phyloP scores from a whole-genome alignment of 768 basidiomycete species.

The Sporobolomyces pararoseus region DNA sequence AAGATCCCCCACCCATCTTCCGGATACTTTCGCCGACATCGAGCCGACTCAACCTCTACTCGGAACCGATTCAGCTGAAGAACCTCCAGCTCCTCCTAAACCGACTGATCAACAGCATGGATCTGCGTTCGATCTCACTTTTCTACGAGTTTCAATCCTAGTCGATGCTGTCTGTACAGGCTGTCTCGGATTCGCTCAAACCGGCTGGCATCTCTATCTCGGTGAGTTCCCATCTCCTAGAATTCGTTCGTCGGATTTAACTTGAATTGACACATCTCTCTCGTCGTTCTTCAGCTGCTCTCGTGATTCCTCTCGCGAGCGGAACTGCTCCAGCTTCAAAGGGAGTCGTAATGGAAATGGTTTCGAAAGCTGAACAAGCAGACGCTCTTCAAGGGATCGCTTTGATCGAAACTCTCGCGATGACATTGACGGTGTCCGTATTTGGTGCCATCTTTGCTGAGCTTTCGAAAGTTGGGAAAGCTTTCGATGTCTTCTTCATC shows the following conservation, averaged over 20 bases:
- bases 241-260: slow-evolving; percentile 30
- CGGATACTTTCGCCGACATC: slow-evolving; percentile 24
- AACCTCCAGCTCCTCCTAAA: slow-evolving; percentile 14
- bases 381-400: slow-evolving; percentile 48
- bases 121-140: slow-evolving; percentile 47
- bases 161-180: slow-evolving; percentile 47
- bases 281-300: slow-evolving; percentile 37
- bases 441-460: slow-evolving; percentile 44
- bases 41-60: slow-evolving; percentile 13
- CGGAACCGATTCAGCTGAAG: not conserved
- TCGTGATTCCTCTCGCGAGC: slow-evolving; percentile 47
- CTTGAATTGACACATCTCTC: not conserved
- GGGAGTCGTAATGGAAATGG: slow-evolving; percentile 49
- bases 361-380: slow-evolving; percentile 42
- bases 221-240: not conserved
- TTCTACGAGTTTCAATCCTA: slow-evolving; percentile 47
- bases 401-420: slow-evolving; percentile 46
- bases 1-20: slow-evolving; percentile 7
- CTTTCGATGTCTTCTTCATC: slow-evolving; percentile 44
- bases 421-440: slow-evolving; percentile 41
- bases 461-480: slow-evolving; percentile 41
- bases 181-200: slow-evolving; percentile 33
- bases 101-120: slow-evolving; percentile 45
- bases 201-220: slow-evolving; percentile 46
- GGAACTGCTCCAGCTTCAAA: slow-evolving; percentile 48